These are phyloP conservation scores for Blepharisma stoltei DNA, from an alignment of 73 alveolate genomes.

Conservation along the genomic window DNA sequence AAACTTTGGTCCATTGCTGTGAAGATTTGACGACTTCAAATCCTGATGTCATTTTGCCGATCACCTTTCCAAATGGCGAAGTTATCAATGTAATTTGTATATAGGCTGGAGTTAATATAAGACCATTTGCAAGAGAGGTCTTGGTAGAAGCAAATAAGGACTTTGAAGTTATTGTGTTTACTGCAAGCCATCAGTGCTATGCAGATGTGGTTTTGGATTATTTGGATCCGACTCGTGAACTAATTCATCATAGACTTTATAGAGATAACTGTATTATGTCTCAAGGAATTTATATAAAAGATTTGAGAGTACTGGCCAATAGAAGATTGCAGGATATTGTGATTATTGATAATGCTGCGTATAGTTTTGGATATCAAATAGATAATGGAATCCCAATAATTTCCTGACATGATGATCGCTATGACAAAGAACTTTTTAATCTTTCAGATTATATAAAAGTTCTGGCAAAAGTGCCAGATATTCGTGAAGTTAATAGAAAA, in stretches of 20 bases:
- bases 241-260: conserved; percentile 55
- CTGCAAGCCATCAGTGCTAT: conserved; percentile 46
- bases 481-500: too few species aligned
- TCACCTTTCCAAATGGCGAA: too few species aligned
- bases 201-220: conserved; percentile 58
- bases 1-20: too few species aligned
- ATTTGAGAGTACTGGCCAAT: conserved; percentile 52
- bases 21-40: too few species aligned
- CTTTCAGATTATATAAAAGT: conserved; percentile 29
- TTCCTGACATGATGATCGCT: conserved; percentile 57
- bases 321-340: conserved; percentile 47
- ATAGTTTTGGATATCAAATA: conserved; percentile 50
- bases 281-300: conserved; percentile 56
- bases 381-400: conserved; percentile 61
- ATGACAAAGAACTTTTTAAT: conserved; percentile 48
- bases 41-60: too few species aligned
- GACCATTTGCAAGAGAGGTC: too few species aligned
- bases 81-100: too few species aligned
- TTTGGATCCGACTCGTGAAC: conserved; percentile 52
- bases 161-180: too few species aligned
- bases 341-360: conserved; percentile 57
- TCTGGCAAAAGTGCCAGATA: too few species aligned
- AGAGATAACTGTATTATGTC: conserved; percentile 57
- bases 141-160: too few species aligned
- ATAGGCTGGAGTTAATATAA: too few species aligned